Evolutionary conservation across 1,139 yeast genomes (phyloP).

Genomic region (Suhomyces atakaporum): DNA sequence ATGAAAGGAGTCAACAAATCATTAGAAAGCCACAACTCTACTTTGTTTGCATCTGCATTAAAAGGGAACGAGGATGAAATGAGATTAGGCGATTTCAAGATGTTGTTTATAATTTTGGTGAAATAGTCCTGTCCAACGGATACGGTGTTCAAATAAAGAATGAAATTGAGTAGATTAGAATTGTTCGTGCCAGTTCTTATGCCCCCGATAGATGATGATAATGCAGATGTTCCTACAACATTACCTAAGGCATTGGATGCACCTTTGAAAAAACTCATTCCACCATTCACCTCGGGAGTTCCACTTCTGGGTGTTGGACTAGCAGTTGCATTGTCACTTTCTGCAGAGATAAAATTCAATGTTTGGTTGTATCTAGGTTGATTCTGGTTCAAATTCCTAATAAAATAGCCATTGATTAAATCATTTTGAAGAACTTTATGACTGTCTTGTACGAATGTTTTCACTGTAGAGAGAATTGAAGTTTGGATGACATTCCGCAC

Average conservation of each 20-base stretch:
- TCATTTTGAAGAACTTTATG: slow-evolving; percentile 38
- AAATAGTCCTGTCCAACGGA: slow-evolving; percentile 60
- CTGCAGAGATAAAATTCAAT: slow-evolving; percentile 26
- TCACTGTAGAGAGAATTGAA: slow-evolving; percentile 58
- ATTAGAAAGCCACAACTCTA: slow-evolving; percentile 40
- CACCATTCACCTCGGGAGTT: slow-evolving; percentile 31
- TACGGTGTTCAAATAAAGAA: slow-evolving; percentile 62
- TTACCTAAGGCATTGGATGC: slow-evolving; percentile 51
- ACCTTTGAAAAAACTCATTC: slow-evolving; percentile 45
- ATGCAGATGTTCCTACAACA: slow-evolving; percentile 39
- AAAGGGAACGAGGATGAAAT: slow-evolving; percentile 44
- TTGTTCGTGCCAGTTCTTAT: slow-evolving; percentile 24
- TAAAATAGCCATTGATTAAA: slow-evolving; percentile 41
- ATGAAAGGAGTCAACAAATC: slow-evolving; percentile 43
- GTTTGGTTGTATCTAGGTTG: slow-evolving; percentile 54
- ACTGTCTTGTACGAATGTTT: slow-evolving; percentile 45
- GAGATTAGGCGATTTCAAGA: slow-evolving; percentile 20
- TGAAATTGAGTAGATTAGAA: slow-evolving; percentile 46
- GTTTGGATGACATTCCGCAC: slow-evolving; percentile 61
- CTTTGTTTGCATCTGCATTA: slow-evolving; percentile 50
- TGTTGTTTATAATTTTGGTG: slow-evolving; percentile 44
- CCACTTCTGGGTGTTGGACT: slow-evolving; percentile 36
- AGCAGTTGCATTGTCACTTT: slow-evolving; percentile 15
- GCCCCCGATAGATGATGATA: slow-evolving; percentile 21
- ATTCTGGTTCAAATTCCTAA: slow-evolving; percentile 56